Evolutionary conservation across 345 rosid genomes (phyloP).

Genomic region (Hibiscus trionum): DNA sequence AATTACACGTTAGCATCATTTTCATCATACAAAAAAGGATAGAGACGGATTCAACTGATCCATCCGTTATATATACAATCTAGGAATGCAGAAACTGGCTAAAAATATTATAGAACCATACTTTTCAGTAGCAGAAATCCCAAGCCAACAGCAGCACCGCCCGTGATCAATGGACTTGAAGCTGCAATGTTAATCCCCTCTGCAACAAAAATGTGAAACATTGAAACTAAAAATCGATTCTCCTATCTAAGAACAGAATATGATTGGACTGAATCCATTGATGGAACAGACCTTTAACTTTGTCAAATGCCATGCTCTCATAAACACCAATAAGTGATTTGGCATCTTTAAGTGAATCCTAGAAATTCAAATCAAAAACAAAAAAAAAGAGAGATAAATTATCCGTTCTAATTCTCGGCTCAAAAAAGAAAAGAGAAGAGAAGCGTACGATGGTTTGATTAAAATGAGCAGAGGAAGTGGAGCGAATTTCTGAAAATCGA

Average conservation of each 20-base stretch:
- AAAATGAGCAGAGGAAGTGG: conserved; percentile 4
- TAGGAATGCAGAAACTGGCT: not conserved
- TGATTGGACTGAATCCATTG: not conserved
- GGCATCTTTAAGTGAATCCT: conserved; percentile 53
- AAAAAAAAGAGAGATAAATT: not conserved
- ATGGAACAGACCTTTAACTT: conserved; percentile 51
- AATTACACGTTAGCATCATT: not conserved
- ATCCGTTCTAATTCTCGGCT: not conserved
- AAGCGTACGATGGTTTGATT: conserved; percentile 3
- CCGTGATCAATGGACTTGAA: conserved; percentile 49
- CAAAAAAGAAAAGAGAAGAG: not conserved
- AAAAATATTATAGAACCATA: conserved; percentile 20
- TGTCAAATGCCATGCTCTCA: conserved; percentile 48
- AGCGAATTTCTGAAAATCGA: conserved; percentile 6
- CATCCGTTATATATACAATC: not conserved
- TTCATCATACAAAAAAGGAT: not conserved
- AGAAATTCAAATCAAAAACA: not conserved
- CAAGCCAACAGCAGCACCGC: conserved; percentile 45
- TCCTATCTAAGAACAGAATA: not conserved
- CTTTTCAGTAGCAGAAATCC: conserved; percentile 57
- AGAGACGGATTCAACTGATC: not conserved
- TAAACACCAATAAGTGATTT: conserved; percentile 50
- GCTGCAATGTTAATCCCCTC: conserved; percentile 66
- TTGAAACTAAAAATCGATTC: not conserved
- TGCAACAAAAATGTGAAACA: conserved; percentile 18